Base-by-base conservation (phyloP, 2,329 filamentous ascomycete species). In the Aspergillus cejpii region DNA sequence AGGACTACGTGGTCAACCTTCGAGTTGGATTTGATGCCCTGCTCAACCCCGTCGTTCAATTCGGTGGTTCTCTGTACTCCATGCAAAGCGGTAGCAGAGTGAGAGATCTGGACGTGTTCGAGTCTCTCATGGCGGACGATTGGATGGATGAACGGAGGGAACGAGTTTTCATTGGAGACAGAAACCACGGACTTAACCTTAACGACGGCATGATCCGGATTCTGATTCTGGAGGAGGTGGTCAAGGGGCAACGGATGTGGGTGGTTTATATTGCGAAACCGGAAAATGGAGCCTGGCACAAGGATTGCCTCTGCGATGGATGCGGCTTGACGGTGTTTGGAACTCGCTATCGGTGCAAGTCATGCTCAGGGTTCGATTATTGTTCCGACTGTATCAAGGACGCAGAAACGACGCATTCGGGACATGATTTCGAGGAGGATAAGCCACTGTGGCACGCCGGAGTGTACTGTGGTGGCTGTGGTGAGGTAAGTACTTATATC, bases 261-360 rank as follows among this genome's bases (percentile, higher is more conserved):
- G 37, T 39, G 4, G 37, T 39, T 3, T 27, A 39, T 5, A 39
- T 39, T 4, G 37, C 37, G 5, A 4, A 24, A 5, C 14, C 26
- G 23, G 37, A 39, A 20, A n/a, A 39, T 20, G 37, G 23, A n/a
- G 23, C 14, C 12, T 39, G 37, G 37, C 37, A 39, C 12, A 24
- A 24, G 10, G 37, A 28, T 3, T 28, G 37, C 11, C n/a, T 39
- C 8, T 39, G 37, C 26, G 14, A 39, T 7, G 37, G 37, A 27
- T 39, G 37, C 37, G 7, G 8, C 3, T n/a, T 39, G 4, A 28
- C 26, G 2, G 26, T 39, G 14, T 39, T 39, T 28, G 37, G 37
- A 14, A 15, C 37, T 4, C 37, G 37, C 3, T 39, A 39, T 28
- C 23, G 12, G 11, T 39, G 37, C 37, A 28, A 17, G 37, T 8